Evolutionary conservation across 495 filamentous ascomycete genomes (phyloP).

Genomic region (Talaromyces adpressus): DNA sequence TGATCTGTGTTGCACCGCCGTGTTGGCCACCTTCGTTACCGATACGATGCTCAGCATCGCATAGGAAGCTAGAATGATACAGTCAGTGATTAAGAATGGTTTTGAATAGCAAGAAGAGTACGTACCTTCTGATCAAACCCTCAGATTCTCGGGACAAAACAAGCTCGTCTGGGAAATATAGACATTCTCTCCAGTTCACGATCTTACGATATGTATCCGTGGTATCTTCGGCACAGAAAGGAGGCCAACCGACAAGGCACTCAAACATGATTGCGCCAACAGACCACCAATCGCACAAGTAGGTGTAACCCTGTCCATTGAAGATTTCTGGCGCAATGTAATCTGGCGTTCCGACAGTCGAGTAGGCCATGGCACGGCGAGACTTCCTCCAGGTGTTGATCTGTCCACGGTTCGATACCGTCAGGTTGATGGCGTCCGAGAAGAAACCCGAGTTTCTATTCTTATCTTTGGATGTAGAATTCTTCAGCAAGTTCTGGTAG

Average conservation of each 20-base stretch:
- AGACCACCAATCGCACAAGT: conserved; percentile 98
- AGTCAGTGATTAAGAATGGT: conserved; percentile 12
- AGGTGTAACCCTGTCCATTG: conserved; percentile 88
- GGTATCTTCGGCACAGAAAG: conserved; percentile 96
- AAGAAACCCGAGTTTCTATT: conserved; percentile 78
- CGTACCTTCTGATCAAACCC: conserved; percentile 75
- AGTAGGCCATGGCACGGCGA: conserved; percentile 90
- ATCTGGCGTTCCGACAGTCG: conserved; percentile 95
- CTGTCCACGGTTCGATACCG: conserved; percentile 90
- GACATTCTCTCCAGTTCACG: conserved; percentile 89
- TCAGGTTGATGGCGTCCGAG: conserved; percentile 96
- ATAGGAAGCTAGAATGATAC: conserved; percentile 73
- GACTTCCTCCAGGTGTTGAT: conserved; percentile 99
- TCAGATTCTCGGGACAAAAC: conserved; percentile 81
- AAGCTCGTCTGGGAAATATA: conserved; percentile 96
- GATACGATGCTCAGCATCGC: conserved; percentile 83
- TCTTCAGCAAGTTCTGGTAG: conserved; percentile 91
- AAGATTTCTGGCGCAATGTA: conserved; percentile 99
- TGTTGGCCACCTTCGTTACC: conserved; percentile 57
- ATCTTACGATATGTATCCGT: conserved; percentile 99
- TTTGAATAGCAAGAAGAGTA: neutral
- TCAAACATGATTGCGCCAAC: conserved; percentile 99
- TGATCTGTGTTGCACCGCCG: conserved; percentile 81
- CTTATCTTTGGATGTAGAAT: conserved; percentile 63
- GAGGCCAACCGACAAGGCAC: conserved; percentile 97